Evolutionary conservation across 1,139 yeast species (phyloP).

Genomic region (Pichia sp.): DNA sequence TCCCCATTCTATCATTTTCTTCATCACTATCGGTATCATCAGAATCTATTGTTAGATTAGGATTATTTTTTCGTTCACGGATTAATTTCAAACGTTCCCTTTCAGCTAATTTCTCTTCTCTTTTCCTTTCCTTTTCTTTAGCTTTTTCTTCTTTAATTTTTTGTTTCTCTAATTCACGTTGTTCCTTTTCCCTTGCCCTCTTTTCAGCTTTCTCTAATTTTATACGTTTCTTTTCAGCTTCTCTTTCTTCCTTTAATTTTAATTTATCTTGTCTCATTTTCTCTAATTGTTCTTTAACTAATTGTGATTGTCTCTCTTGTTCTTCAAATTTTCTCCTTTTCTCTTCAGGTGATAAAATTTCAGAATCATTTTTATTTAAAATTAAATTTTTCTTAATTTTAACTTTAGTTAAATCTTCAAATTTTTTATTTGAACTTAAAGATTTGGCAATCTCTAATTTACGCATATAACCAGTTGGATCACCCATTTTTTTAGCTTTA

Average conservation of each 20-base stretch:
- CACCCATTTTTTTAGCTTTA: slow-evolving; percentile 73
- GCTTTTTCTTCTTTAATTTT: slow-evolving; percentile 18
- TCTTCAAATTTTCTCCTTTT: slow-evolving; percentile 12
- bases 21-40: slow-evolving; percentile 10
- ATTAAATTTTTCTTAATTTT: too few relatives aligned
- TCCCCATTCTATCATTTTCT: slow-evolving; percentile 13
- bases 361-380: not conserved
- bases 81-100: slow-evolving; percentile 8
- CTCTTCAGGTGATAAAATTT: slow-evolving; percentile 11
- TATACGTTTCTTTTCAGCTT: slow-evolving; percentile 27
- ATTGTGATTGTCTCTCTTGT: slow-evolving; percentile 13
- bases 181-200: slow-evolving; percentile 19
- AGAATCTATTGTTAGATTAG: slow-evolving; percentile 3
- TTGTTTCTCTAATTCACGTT: slow-evolving; percentile 25
- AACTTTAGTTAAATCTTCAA: too few relatives aligned
- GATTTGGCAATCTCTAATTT: slow-evolving; percentile 8
- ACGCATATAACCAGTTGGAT: slow-evolving; percentile 24
- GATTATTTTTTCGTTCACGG: slow-evolving; percentile 15
- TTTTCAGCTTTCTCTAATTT: slow-evolving; percentile 18
- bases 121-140: slow-evolving; percentile 11
- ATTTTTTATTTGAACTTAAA: too few relatives aligned
- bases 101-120: slow-evolving; percentile 4
- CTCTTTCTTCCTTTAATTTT: slow-evolving; percentile 25
- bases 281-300: slow-evolving; percentile 21
- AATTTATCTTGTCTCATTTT: slow-evolving; percentile 15